Conservation (phyloP, 225 moss, liverwort and hornwort species). For the Ulota crispa region DNA sequence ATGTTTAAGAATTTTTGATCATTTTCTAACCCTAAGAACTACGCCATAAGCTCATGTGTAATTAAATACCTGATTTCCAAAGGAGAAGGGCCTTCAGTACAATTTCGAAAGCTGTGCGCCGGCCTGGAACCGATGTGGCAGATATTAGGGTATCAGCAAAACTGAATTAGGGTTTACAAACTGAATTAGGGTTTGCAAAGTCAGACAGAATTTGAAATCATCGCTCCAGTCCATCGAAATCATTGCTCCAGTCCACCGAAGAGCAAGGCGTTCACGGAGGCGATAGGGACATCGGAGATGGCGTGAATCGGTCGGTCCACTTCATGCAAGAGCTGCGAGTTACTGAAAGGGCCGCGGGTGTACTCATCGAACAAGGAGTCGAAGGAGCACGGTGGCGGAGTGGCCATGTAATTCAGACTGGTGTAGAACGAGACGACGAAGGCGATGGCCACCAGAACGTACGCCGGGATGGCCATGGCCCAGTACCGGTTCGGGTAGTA, state of each 20-base stretch:
- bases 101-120: background rate
- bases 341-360: slow-evolving; percentile 45
- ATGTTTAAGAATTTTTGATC: background rate
- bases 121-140: background rate
- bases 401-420: slow-evolving; percentile 69
- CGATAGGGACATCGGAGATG: slow-evolving; percentile 76
- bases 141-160: background rate
- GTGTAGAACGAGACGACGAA: slow-evolving; percentile 70
- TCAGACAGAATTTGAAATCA: background rate
- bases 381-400: slow-evolving; percentile 64
- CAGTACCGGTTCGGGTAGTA: slow-evolving; percentile 96
- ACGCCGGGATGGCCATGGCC: slow-evolving; percentile 92
- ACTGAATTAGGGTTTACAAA: background rate
- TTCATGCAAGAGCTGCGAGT: slow-evolving; percentile 9
- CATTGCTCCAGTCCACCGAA: slow-evolving; percentile 29
- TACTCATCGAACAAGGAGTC: slow-evolving; percentile 72
- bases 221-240: slow-evolving; percentile 29
- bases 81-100: background rate
- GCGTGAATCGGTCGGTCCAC: slow-evolving; percentile 61
- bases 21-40: background rate
- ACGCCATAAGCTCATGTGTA: background rate
- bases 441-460: slow-evolving; percentile 55
- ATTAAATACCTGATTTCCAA: background rate
- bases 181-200: background rate
- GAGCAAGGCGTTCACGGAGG: slow-evolving; percentile 67